Percentiles rank a stretch among this genome's conserved stretches.
Conservation (phyloP, 129 eudicot species). For the Centrapalus pauciflorus region DNA sequence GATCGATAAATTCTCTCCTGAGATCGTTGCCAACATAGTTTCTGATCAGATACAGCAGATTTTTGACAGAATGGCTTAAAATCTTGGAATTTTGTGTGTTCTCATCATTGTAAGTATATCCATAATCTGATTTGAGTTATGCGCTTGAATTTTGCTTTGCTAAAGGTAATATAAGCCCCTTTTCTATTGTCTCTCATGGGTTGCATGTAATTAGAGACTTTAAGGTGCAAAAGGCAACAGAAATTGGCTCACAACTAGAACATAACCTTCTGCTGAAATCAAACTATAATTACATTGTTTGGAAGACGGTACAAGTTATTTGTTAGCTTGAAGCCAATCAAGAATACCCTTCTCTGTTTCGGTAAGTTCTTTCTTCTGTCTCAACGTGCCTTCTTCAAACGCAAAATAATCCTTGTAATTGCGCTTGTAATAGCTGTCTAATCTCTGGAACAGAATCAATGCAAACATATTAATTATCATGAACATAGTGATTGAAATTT, state of each 20-base stretch:
- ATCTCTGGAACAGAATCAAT: conserved; percentile 42
- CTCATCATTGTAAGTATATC: not conserved
- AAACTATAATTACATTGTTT: not conserved
- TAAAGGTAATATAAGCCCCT: not conserved
- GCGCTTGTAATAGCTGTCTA: conserved; percentile 87
- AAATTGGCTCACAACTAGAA: conserved; percentile 11
- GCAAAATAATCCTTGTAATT: conserved; percentile 88
- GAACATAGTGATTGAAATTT: too few species aligned
- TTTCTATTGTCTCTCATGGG: not conserved
- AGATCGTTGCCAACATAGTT: conserved; percentile 53
- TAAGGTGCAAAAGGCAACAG: not conserved
- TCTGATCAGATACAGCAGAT: conserved; percentile 38
- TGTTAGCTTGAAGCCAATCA: conserved; percentile 77
- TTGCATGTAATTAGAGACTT: not conserved
- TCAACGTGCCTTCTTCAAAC: conserved; percentile 55
- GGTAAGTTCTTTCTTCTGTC: conserved; percentile 59
- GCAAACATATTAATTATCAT: not conserved
- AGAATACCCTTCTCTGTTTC: conserved; percentile 94
- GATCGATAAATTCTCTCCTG: conserved; percentile 58
- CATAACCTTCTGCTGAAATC: not conserved
- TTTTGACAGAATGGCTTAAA: conserved; percentile 28
- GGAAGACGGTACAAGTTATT: conserved; percentile 26
- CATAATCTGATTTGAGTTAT: not conserved
- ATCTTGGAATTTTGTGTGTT: not conserved
- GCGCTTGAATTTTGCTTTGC: not conserved